Evolutionary conservation across 495 filamentous ascomycete genomes (phyloP).

Genomic region (Bombardia bombarda): DNA sequence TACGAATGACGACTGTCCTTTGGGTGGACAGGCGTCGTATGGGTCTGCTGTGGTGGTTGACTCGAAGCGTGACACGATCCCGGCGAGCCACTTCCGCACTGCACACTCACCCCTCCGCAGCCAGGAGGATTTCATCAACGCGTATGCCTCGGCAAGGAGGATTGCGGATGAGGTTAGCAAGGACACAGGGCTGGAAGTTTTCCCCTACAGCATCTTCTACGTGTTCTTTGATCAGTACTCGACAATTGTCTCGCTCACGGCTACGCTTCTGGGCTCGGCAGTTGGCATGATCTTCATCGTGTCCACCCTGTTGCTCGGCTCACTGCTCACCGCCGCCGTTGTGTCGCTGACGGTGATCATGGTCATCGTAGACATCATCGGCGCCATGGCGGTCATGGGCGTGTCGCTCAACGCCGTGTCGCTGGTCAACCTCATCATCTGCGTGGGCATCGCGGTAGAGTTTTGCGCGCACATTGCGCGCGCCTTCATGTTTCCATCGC

Average conservation of each 20-base stretch:
- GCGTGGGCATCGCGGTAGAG: slow-evolving; percentile 90
- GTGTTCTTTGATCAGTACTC: slow-evolving; percentile 98
- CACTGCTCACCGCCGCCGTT: slow-evolving; percentile 69
- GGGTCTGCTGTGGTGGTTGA: slow-evolving; percentile 79
- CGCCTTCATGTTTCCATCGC: slow-evolving; percentile 88
- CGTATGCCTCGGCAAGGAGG: slow-evolving; percentile 82
- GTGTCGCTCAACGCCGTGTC: slow-evolving; percentile 95
- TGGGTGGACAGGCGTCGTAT: slow-evolving; percentile 84
- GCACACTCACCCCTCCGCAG: slow-evolving; percentile 75
- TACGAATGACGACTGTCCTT: slow-evolving; percentile 72
- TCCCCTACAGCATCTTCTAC: slow-evolving; percentile 94
- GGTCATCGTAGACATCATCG: slow-evolving; percentile 91
- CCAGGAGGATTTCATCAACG: slow-evolving; percentile 88
- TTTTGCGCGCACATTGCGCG: slow-evolving; percentile 96
- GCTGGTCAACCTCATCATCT: slow-evolving; percentile 95
- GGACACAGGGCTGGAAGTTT: slow-evolving; percentile 65
- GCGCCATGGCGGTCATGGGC: slow-evolving; percentile 79
- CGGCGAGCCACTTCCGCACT: slow-evolving; percentile 85
- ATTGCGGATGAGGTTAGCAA: slow-evolving; percentile 68
- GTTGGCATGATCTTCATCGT: slow-evolving; percentile 76
- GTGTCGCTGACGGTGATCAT: slow-evolving; percentile 81
- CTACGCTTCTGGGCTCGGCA: slow-evolving; percentile 70
- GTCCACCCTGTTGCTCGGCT: slow-evolving; percentile 72
- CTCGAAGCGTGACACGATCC: slow-evolving; percentile 50
- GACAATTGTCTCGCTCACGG: slow-evolving; percentile 70